Conservation (phyloP, 1,284 basidiomycete species). For the Salmacisia buchloeana region DNA sequence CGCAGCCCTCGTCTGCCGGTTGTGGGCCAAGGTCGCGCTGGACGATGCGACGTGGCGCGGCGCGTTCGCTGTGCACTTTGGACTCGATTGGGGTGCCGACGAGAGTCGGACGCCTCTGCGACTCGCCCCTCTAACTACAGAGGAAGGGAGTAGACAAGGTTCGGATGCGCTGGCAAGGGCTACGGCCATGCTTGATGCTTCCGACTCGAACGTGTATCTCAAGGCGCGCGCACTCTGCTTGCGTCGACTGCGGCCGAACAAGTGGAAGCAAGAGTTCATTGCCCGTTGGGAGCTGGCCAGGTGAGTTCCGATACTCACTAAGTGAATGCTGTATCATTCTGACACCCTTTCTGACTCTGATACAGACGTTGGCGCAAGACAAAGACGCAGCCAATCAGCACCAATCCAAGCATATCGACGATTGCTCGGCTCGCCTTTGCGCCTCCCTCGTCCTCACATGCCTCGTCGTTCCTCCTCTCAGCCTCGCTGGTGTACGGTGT, state of each 20-base stretch:
- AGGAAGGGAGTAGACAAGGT: background rate
- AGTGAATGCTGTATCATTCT: conserved; percentile 53
- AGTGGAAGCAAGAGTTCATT: conserved; percentile 1
- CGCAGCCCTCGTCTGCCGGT: conserved; percentile 59
- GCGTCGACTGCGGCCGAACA: background rate
- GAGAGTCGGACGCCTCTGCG: conserved; percentile 47
- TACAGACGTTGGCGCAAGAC: conserved; percentile 68
- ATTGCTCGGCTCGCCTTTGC: conserved; percentile 50
- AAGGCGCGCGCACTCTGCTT: background rate
- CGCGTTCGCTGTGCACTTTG: conserved; percentile 69
- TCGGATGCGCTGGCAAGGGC: background rate
- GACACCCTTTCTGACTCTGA: background rate
- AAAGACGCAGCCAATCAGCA: conserved; percentile 58
- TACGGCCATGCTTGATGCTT: background rate
- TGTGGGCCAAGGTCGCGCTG: conserved; percentile 63
- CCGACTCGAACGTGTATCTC: background rate
- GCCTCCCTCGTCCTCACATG: conserved; percentile 51
- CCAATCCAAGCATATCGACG: conserved; percentile 35
- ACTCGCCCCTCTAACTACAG: background rate
- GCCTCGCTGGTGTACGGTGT: conserved; percentile 67
- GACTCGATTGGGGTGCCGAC: conserved; percentile 62
- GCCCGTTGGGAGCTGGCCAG: background rate
- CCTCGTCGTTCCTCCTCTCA: conserved; percentile 59
- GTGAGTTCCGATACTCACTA: conserved; percentile 21
- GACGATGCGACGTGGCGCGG: conserved; percentile 75